Evolutionary conservation across 176 grass and related monocot genomes (phyloP).

Genomic region (Echinochloa phyllopogon): DNA sequence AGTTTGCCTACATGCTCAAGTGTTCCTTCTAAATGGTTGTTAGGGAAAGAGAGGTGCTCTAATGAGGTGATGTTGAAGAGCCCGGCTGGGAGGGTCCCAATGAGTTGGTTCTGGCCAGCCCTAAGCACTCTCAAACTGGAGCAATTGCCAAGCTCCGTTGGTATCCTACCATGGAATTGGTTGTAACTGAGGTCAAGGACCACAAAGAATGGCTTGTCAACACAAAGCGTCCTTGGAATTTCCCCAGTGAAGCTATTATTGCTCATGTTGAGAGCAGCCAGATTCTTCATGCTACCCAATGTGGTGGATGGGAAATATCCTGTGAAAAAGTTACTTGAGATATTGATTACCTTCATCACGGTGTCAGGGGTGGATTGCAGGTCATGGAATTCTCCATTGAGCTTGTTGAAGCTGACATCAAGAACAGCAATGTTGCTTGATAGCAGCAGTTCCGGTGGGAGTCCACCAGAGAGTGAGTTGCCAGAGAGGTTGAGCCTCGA

Average conservation of each 20-base stretch:
- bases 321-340: conserved; percentile 54
- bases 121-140: conserved; percentile 34
- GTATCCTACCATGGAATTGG: conserved; percentile 40
- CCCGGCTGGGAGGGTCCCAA: conserved; percentile 37
- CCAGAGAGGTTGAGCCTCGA: conserved; percentile 45
- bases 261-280: conserved; percentile 46
- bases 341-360: conserved; percentile 39
- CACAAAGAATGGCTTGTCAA: background rate
- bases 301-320: conserved; percentile 45
- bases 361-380: conserved; percentile 7
- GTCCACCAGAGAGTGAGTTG: conserved; percentile 40
- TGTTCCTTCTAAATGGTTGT: conserved; percentile 39
- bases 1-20: conserved; percentile 31
- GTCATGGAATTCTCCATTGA: conserved; percentile 13
- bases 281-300: conserved; percentile 34
- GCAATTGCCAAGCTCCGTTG: conserved; percentile 38
- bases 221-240: conserved; percentile 22
- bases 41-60: conserved; percentile 42
- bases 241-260: conserved; percentile 50
- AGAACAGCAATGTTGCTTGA: conserved; percentile 22
- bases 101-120: conserved; percentile 45
- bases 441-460: background rate
- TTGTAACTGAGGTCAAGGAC: conserved; percentile 49
- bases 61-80: conserved; percentile 41
- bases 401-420: conserved; percentile 54